Evolutionary conservation across 768 basidiomycete species (phyloP).

Genomic region (Pisolithus marmoratus): DNA sequence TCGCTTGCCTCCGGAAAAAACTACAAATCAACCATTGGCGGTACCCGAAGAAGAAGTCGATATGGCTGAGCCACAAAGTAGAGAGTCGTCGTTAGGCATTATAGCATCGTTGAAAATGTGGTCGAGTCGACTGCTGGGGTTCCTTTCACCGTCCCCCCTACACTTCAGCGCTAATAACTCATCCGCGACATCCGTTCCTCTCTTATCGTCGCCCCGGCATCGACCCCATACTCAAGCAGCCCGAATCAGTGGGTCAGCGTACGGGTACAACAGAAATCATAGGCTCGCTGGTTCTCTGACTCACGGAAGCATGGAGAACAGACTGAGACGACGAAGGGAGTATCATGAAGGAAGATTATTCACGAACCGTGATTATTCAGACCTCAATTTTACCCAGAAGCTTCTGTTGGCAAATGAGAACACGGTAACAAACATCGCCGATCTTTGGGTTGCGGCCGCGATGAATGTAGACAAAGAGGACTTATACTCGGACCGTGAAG

Average conservation of each 20-base stretch:
- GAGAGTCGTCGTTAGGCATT: constrained; percentile 29
- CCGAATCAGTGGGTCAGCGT: constrained; percentile 69
- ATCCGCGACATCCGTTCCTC: constrained; percentile 38
- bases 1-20: constrained; percentile 76
- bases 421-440: constrained; percentile 89
- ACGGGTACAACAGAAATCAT: constrained; percentile 62
- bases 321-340: constrained; percentile 45
- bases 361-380: constrained; percentile 38
- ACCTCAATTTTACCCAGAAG: constrained; percentile 84
- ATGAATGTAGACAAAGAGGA: constrained; percentile 91
- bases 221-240: constrained; percentile 51
- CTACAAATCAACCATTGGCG: constrained; percentile 33
- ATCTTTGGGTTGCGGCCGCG: constrained; percentile 96
- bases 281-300: constrained; percentile 48
- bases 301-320: constrained; percentile 50
- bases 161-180: constrained; percentile 32
- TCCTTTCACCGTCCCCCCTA: constrained; percentile 49
- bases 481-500: constrained; percentile 40
- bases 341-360: constrained; percentile 37
- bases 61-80: constrained; percentile 39
- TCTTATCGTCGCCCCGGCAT: constrained; percentile 40
- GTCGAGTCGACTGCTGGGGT: constrained; percentile 51
- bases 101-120: constrained; percentile 43
- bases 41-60: constrained; percentile 68
- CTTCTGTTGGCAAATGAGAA: constrained; percentile 91